phyloP scores from a whole-genome alignment of 2,329 filamentous ascomycete genomes.

The Arthrobotrys megalospora region DNA sequence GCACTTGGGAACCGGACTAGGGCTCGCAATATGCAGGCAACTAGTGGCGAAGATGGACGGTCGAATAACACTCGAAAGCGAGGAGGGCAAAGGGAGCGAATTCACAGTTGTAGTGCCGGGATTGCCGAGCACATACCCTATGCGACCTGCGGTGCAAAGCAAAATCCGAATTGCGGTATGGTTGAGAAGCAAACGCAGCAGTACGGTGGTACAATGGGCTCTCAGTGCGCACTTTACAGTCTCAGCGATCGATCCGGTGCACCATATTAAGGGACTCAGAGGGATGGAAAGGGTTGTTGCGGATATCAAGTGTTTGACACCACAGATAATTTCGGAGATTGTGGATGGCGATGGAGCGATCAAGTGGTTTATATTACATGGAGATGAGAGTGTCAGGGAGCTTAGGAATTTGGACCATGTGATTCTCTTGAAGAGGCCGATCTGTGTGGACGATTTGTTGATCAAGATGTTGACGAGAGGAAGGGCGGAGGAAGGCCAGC shows the following conservation, averaged over 20 bases:
- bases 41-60: conserved; percentile 76
- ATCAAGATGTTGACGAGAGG: conserved; percentile 52
- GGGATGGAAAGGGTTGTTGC: conserved; percentile 48
- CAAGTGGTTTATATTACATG: conserved; percentile 55
- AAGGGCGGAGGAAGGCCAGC: conserved; percentile 27
- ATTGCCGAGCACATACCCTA: conserved; percentile 31
- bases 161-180: conserved; percentile 56
- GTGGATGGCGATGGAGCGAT: conserved; percentile 28
- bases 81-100: conserved; percentile 73
- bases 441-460: conserved; percentile 53
- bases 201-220: conserved; percentile 53
- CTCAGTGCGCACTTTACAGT: conserved; percentile 48
- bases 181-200: conserved; percentile 54
- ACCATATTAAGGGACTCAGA: conserved; percentile 23
- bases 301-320: conserved; percentile 57
- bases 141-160: conserved; percentile 37
- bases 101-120: conserved; percentile 68
- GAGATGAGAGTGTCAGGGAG: conserved; percentile 54
- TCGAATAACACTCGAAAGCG: conserved; percentile 73
- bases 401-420: conserved; percentile 53
- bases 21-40: conserved; percentile 76
- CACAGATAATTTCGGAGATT: conserved; percentile 54
- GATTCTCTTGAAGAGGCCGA: conserved; percentile 44
- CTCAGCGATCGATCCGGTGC: conserved; percentile 34
- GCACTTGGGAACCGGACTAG: conserved; percentile 76